Evolutionary conservation across 1,284 basidiomycete species (phyloP).

Genomic region (Pulchroboletus neoregius): DNA sequence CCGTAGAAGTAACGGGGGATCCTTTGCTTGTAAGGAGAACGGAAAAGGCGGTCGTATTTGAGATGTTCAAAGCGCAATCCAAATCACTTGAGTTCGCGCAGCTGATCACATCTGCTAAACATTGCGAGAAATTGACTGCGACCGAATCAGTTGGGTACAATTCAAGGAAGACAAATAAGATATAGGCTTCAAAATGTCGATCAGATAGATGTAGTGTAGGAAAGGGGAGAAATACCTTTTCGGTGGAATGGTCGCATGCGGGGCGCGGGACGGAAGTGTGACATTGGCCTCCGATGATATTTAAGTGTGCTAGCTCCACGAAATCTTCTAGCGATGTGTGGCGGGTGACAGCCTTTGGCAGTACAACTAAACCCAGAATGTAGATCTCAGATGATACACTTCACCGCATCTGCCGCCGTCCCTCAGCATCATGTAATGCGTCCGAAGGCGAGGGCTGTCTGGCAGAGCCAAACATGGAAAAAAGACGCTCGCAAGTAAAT

Average conservation of each 20-base stretch:
- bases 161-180: slow-evolving; percentile 1
- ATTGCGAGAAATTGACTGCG: slow-evolving; percentile 11
- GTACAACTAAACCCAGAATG: too few species aligned
- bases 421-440: too few species aligned
- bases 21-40: slow-evolving; percentile 19
- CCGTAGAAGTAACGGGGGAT: fast-evolving
- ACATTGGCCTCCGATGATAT: too few species aligned
- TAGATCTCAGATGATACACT: too few species aligned
- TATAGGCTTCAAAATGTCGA: slow-evolving; percentile 1
- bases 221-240: slow-evolving; percentile 9
- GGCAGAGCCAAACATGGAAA: too few species aligned
- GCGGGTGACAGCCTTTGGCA: too few species aligned
- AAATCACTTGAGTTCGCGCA: slow-evolving; percentile 15
- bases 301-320: too few species aligned
- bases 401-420: too few species aligned
- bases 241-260: slow-evolving; percentile 3
- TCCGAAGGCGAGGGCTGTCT: too few species aligned
- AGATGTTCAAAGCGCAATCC: slow-evolving; percentile 15
- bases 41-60: slow-evolving; percentile 15
- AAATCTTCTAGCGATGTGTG: too few species aligned
- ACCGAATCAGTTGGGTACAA: neutral
- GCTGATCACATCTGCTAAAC: slow-evolving; percentile 5
- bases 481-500: too few species aligned
- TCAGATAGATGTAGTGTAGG: slow-evolving; percentile 3
- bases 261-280: too few species aligned